phyloP scores from a whole-genome alignment of 2,329 filamentous ascomycete genomes.

The Diplodia corticola region DNA sequence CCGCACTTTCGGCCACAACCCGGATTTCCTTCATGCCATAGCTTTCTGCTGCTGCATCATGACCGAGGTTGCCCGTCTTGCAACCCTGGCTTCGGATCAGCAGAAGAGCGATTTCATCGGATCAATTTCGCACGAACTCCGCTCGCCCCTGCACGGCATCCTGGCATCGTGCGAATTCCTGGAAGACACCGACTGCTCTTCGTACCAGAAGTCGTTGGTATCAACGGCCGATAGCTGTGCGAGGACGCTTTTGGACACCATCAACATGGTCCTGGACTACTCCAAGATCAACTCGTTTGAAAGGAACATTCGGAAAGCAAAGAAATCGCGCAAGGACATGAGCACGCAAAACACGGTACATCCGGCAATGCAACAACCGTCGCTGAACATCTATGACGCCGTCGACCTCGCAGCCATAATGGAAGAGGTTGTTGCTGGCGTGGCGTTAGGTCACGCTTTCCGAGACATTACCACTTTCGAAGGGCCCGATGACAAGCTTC shows the following conservation, averaged over 20 bases:
- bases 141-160: conserved; percentile 45
- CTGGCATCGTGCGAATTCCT: conserved; percentile 53
- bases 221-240: conserved; percentile 54
- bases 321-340: conserved; percentile 28
- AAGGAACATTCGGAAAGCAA: conserved; percentile 32
- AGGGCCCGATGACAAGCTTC: background rate
- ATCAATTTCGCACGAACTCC: conserved; percentile 54
- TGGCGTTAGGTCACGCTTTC: conserved; percentile 52
- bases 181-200: conserved; percentile 44
- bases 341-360: conserved; percentile 25
- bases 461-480: conserved; percentile 28
- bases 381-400: conserved; percentile 36
- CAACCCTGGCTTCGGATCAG: conserved; percentile 44
- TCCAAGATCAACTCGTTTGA: conserved; percentile 48
- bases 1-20: conserved; percentile 36
- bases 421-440: conserved; percentile 58
- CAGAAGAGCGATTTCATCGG: conserved; percentile 56
- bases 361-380: conserved; percentile 29
- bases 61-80: conserved; percentile 43
- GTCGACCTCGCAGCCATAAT: conserved; percentile 49
- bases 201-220: conserved; percentile 46
- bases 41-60: conserved; percentile 48
- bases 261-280: conserved; percentile 47
- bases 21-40: conserved; percentile 43
- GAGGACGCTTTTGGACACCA: conserved; percentile 53